Evolutionary conservation across 2,329 filamentous ascomycete genomes (phyloP).

Genomic region (Lojkania enalia): DNA sequence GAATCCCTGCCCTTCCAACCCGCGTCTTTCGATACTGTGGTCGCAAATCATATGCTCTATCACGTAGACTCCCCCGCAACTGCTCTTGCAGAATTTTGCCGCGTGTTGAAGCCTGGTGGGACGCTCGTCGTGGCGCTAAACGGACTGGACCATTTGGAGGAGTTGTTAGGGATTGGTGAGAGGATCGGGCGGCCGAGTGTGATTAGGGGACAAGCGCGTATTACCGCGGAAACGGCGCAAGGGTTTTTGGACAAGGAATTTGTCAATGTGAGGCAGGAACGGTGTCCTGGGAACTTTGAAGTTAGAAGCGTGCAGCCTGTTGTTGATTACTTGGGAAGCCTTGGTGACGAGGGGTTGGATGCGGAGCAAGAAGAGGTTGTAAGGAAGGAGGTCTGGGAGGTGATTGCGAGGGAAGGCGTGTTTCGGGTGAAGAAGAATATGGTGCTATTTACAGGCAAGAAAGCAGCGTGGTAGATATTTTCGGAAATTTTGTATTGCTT

Average conservation of each 20-base stretch:
- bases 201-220: constrained; percentile 12
- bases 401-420: constrained; percentile 9
- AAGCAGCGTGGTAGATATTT: too few relatives aligned
- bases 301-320: constrained; percentile 9
- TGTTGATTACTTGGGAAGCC: constrained; percentile 12
- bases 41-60: constrained; percentile 20
- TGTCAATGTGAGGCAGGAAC: constrained; percentile 4
- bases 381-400: constrained; percentile 3
- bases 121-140: constrained; percentile 12
- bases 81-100: constrained; percentile 12
- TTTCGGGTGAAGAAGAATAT: constrained; percentile 15
- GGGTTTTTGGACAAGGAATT: constrained; percentile 6
- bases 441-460: constrained; percentile 10
- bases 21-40: constrained; percentile 14
- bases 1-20: constrained; percentile 13
- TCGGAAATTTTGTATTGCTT: too few relatives aligned
- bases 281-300: constrained; percentile 13
- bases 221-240: constrained; percentile 12
- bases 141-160: constrained; percentile 14
- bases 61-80: constrained; percentile 14
- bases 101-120: constrained; percentile 15
- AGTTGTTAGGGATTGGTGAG: constrained; percentile 9
- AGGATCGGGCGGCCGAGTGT: constrained; percentile 10
- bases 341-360: constrained; percentile 9
- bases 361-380: constrained; percentile 6